These are phyloP conservation scores for Fonsecaea pedrosoi DNA, from an alignment of 2,329 filamentous ascomycete species.

Conservation along the genomic window DNA sequence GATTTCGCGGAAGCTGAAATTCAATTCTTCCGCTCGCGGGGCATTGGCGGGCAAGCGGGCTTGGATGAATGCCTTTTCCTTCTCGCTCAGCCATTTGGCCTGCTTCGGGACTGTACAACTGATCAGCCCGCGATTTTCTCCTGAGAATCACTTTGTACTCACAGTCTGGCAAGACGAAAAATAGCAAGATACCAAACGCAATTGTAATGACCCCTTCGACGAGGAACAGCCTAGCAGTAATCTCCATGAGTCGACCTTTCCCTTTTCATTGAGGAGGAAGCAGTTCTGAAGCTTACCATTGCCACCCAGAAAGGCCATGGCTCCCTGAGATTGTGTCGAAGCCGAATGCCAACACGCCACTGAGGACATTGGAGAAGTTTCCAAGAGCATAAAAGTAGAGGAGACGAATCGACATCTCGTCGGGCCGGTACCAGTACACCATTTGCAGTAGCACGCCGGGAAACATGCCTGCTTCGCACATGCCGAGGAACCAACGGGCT, in stretches of 20 bases:
- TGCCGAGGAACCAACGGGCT: conserved; percentile 70
- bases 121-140: background rate
- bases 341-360: conserved; percentile 43
- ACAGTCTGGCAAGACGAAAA: conserved; percentile 52
- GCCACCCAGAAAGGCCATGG: conserved; percentile 36
- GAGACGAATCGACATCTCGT: conserved; percentile 67
- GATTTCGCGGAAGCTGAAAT: conserved; percentile 52
- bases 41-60: conserved; percentile 53
- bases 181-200: conserved; percentile 48
- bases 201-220: conserved; percentile 54
- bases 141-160: background rate
- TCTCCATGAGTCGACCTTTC: conserved; percentile 4
- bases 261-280: background rate
- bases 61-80: conserved; percentile 58
- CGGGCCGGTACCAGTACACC: conserved; percentile 70
- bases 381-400: conserved; percentile 54
- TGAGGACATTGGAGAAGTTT: conserved; percentile 46
- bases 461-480: conserved; percentile 70
- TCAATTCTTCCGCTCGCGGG: conserved; percentile 49
- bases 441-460: conserved; percentile 75
- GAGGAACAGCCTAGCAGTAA: conserved; percentile 48
- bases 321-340: conserved; percentile 33
- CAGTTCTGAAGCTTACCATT: conserved; percentile 25
- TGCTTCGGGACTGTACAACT: conserved; percentile 48
- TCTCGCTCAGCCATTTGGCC: conserved; percentile 55